Base-by-base conservation (phyloP, 129 eudicot genomes). In the Solidago caesia region DNA sequence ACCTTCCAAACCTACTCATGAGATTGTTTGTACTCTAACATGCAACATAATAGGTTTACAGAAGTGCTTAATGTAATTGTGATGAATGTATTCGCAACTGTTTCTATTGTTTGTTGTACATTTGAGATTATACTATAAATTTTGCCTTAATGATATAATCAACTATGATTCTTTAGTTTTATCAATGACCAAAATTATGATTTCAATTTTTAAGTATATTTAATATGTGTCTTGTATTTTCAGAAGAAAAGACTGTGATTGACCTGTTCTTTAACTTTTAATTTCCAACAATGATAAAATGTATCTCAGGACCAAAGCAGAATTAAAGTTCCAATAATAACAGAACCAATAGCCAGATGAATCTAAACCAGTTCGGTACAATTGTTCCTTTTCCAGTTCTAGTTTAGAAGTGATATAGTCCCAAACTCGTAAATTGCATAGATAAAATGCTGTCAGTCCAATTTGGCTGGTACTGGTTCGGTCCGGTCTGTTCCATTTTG, bases 1-100 rank as follows among this genome's bases (percentile, higher is more conserved):
- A 51, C 57, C 83, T 73, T 68, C 67, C 71, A 27, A 70, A 79
- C 74, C 72, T 81, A 70, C 48, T 76, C 56, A 46, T 53, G 13
- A 63, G 67, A 78, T 45, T 71, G 47, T 55, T 78, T 26, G 48
- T 75, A 6, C 82, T 65, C 11, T 79, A 60, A 73, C 27, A 73
- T 12, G 69, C 25, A 14, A 53, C n/a, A n/a, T 41, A 21, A 21
- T 21, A 72, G 11, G 39, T 16, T 13, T 71, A 48, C 29, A 29
- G 42, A 48, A 48, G 29, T 49, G 62, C 64, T 48, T 1, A 2
- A 16, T 41, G 39, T 7, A 9, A 11, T 21, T 13, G 55, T 44
- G 0, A 61, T 61, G 41, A 61, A 27, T 4, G 66, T 61, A 48
- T 58, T 58, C 1, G 21, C 9, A 8, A 59, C 39, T 59, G 16